These are phyloP conservation scores for Exutisphaerella laricina DNA, from an alignment of 2,329 filamentous ascomycete genomes.

Conservation along the genomic window DNA sequence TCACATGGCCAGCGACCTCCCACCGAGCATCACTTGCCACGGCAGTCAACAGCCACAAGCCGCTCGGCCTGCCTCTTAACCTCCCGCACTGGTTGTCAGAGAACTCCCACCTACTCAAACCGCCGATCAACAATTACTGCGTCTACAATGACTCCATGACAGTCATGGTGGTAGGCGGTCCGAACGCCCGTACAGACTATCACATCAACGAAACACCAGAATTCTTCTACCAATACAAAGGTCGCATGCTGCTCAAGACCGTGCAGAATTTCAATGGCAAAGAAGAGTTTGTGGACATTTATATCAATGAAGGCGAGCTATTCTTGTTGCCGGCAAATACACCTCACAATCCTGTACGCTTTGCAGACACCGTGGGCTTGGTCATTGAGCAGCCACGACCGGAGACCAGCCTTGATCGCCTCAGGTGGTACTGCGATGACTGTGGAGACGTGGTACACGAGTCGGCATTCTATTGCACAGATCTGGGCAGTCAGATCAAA, in stretches of 20 bases:
- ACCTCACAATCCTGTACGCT: conserved; percentile 93
- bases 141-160: conserved; percentile 81
- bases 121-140: conserved; percentile 96
- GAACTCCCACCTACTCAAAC: conserved; percentile 87
- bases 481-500: conserved; percentile 93
- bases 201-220: conserved; percentile 96
- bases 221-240: conserved; percentile 97
- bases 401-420: conserved; percentile 61
- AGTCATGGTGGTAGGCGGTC: conserved; percentile 92
- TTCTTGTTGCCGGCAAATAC: conserved; percentile 89
- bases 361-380: conserved; percentile 87
- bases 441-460: conserved; percentile 76
- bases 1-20: neutral
- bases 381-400: conserved; percentile 84
- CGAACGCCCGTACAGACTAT: conserved; percentile 94
- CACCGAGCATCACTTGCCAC: neutral
- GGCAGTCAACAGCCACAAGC: conserved; percentile 3
- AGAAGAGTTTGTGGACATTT: conserved; percentile 68
- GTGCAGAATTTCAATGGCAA: conserved; percentile 59
- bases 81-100: conserved; percentile 63
- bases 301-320: conserved; percentile 89
- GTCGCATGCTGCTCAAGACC: conserved; percentile 88
- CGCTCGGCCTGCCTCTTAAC: conserved; percentile 36
- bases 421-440: conserved; percentile 82
- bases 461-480: conserved; percentile 77